phyloP scores from a whole-genome alignment of 2,329 filamentous ascomycete species.

The Lasiodiplodia hormozganensis region DNA sequence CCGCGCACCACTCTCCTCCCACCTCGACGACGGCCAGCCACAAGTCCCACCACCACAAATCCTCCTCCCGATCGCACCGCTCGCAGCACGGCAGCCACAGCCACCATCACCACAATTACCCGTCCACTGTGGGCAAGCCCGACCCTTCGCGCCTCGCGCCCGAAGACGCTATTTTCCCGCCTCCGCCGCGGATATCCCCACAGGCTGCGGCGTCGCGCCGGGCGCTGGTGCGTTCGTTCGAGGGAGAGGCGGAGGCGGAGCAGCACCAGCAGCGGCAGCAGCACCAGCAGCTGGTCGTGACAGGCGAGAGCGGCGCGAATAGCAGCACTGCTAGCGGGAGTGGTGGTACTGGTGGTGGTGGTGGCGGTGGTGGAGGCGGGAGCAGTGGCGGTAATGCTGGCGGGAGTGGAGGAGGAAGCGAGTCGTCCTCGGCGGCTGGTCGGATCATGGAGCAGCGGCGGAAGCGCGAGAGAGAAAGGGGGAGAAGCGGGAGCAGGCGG shows the following conservation, averaged over 20 bases:
- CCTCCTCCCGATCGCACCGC: neutral
- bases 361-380: neutral
- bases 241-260: conserved; percentile 49
- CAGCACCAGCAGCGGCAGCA: conserved; percentile 34
- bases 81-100: neutral
- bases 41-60: neutral
- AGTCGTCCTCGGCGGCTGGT: conserved; percentile 37
- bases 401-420: neutral
- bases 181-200: conserved; percentile 54
- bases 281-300: conserved; percentile 32
- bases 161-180: conserved; percentile 78
- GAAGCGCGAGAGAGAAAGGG: conserved; percentile 58
- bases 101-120: neutral
- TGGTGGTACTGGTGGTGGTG: neutral
- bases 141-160: conserved; percentile 69
- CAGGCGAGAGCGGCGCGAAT: neutral
- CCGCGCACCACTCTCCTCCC: no score
- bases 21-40: neutral
- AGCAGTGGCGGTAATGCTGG: neutral
- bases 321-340: neutral
- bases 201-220: neutral
- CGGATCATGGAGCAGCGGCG: conserved; percentile 43
- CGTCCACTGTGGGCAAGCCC: neutral
- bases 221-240: conserved; percentile 43
- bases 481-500: conserved; percentile 70